Base-by-base conservation (phyloP, 768 basidiomycete genomes). In the Leccinum subgranulosum region DNA sequence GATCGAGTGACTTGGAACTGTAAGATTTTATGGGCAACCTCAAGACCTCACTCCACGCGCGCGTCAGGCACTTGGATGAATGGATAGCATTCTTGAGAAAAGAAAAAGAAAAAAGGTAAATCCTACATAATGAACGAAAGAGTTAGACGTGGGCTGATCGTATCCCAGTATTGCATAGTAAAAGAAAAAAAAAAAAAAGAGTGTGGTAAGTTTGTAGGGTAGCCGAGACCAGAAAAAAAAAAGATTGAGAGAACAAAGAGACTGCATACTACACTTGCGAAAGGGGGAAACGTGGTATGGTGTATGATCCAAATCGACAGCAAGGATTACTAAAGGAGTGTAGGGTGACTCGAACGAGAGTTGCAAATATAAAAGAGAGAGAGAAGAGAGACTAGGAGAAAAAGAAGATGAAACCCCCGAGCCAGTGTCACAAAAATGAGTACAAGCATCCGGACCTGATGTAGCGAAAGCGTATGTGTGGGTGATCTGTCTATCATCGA, bases 261-360 rank as follows among this genome's bases (percentile, higher is more conserved):
- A 61, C 60, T 72, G 75, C 66, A 74, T 63, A 69, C 61, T 69
- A 59, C 61, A 67, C 61, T 62, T 60, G 58, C 53, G 60, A 60
- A 60, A 56, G 14, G 50, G 50, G 60, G 50, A 61, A 54, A 50
- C 14, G 19, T 55, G 58, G 58, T 61, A 64, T 60, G 46, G 39
- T 34, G 51, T 45, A 60, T 57, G 59, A 41, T 64, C 55, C 51
- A 56, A 61, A 57, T 64, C 61, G 59, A 64, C 60, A 64, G 60
- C 63, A 51, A 54, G 34, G 57, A 74, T 74, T 73, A 75, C 51
- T 64, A 67, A 73, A 63, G 56, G 70, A 72, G 61, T 3, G 67
- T 46, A 46, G 45, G 12, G 14, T 46, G 45, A 46, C 45, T 46
- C 45, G 8, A 23, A 46, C 14, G 17, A 46, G 45, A 46, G 15